phyloP scores from a whole-genome alignment of 169 alveolate genomes.

The Cryptosporidium andersoni region DNA sequence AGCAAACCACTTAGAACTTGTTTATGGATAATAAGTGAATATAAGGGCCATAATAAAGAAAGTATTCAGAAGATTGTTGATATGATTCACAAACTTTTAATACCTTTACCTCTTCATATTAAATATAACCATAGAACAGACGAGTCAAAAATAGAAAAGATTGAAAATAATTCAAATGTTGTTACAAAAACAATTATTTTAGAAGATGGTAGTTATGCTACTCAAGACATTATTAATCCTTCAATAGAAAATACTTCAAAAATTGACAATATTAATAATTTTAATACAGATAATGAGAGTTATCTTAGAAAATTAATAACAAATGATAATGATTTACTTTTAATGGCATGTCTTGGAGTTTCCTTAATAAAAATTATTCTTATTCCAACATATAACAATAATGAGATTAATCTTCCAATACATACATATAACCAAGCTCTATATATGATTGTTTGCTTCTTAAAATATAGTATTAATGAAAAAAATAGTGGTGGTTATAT shows the following conservation, averaged over 20 bases:
- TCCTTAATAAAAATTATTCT: constrained; percentile 28
- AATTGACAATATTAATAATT: neutral
- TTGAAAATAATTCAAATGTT: neutral
- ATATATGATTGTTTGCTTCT: constrained; percentile 33
- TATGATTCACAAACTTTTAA: constrained; percentile 2
- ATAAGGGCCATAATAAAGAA: constrained; percentile 1
- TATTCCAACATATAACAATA: neutral
- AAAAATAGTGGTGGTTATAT: constrained; percentile 52
- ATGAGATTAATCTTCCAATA: constrained; percentile 10
- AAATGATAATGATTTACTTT: constrained; percentile 33
- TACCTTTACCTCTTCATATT: constrained; percentile 29
- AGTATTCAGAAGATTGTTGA: constrained; percentile 10
- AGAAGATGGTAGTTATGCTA: constrained; percentile 96
- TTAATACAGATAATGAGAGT: neutral
- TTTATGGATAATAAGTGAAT: constrained; percentile 66
- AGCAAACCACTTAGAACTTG: constrained; percentile 64
- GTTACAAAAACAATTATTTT: constrained; percentile 88
- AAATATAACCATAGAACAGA: neutral
- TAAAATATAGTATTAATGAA: constrained; percentile 38
- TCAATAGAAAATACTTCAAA: neutral
- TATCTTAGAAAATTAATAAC: constrained; percentile 30
- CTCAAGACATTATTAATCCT: constrained; percentile 80
- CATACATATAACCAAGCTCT: constrained; percentile 19
- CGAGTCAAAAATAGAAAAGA: neutral
- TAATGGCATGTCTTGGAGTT: constrained; percentile 54